phyloP scores from a whole-genome alignment of 2,329 filamentous ascomycete genomes.

The Phialophora expanda region DNA sequence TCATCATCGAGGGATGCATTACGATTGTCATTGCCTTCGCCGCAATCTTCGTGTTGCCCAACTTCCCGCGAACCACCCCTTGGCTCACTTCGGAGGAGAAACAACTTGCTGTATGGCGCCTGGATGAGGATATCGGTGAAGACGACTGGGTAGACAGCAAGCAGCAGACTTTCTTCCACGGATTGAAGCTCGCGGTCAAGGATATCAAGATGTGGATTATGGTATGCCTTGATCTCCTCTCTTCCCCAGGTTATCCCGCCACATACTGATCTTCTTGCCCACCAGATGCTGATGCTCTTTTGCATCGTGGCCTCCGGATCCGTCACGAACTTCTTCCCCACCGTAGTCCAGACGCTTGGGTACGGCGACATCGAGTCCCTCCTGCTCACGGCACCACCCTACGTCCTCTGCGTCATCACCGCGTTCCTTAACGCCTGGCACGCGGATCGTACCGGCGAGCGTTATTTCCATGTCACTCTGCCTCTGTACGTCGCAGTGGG shows the following conservation, averaged over 20 bases:
- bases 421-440: conserved; percentile 64
- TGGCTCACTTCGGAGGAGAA: conserved; percentile 66
- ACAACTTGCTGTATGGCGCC: conserved; percentile 63
- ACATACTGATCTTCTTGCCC: background rate
- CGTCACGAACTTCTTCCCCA: conserved; percentile 72
- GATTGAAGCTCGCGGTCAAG: conserved; percentile 59
- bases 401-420: conserved; percentile 60
- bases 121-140: conserved; percentile 69
- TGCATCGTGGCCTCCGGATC: conserved; percentile 55
- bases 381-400: conserved; percentile 56
- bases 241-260: background rate
- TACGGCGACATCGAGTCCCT: conserved; percentile 65
- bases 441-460: conserved; percentile 70
- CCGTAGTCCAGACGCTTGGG: conserved; percentile 70
- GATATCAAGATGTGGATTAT: conserved; percentile 67
- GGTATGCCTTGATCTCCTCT: conserved; percentile 44
- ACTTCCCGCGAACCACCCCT: conserved; percentile 67
- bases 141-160: conserved; percentile 65
- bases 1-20: conserved; percentile 61
- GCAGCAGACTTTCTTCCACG: conserved; percentile 50
- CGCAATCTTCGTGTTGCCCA: conserved; percentile 62
- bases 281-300: conserved; percentile 61
- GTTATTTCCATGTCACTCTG: conserved; percentile 69
- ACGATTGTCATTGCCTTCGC: conserved; percentile 50
- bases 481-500: conserved; percentile 67